Base-by-base conservation (phyloP, 805 yeast genomes). In the Monosporozyma aerobia region DNA sequence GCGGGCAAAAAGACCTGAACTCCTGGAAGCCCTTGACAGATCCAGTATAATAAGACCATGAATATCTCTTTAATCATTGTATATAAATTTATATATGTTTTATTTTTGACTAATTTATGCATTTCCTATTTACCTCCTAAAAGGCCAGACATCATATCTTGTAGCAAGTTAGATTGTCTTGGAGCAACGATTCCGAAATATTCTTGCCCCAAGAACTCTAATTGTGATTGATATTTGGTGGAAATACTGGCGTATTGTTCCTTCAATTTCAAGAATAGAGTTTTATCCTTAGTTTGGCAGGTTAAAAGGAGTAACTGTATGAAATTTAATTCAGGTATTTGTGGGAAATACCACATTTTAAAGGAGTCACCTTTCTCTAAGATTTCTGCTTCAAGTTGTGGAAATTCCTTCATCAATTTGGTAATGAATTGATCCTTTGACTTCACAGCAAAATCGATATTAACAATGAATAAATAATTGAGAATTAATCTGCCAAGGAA, bases 141-240 rank as follows among this genome's bases (percentile, higher is more conserved):
- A 43, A 85, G 68, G 29, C 85, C 82, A 22, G 85, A 79, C 95
- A 94, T 87, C 75, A 92, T 73, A 59, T 81, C 83, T 67, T 81
- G 85, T 57, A 86, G 66, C 60, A 83, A 67, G 61, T 84, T 83
- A 1, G 69, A 69, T 56, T 77, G 82, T 51, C 74, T 76, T 49
- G 73, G 79, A 14, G 80, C 74, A 57, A 61, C 63, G 54, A 87
- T 78, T 11, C 78, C 80, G 61, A 85, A 87, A 64, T 79, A 83
- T 29, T 77, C 67, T 56, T 76, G 74, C 39, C 90, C 95, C 54
- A 87, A 67, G 51, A 72, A 74, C 44, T 74, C 79, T 48, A 84
- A 70, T 2, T 83, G 78, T 3, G 69, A 70, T 5, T 60, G 55
- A 49, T 64, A 67, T 35, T 58, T 55, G 23, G 29, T 48, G 4